These are phyloP conservation scores for Aspergillus kassunensis DNA, from an alignment of 495 filamentous ascomycete species.

Conservation along the genomic window DNA sequence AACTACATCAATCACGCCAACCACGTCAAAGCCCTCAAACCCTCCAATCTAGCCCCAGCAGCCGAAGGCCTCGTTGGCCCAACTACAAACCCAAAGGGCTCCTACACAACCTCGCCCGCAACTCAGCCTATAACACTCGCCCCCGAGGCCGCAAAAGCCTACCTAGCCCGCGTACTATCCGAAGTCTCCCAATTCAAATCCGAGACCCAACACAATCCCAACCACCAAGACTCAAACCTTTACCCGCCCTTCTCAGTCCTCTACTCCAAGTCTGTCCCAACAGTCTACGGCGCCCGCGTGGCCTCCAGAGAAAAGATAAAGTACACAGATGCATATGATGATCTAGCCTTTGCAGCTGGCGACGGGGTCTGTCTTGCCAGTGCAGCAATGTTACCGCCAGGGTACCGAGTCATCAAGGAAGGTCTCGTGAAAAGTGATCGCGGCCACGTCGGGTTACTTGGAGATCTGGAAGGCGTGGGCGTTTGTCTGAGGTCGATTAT, in stretches of 20 bases:
- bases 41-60: conserved; percentile 1
- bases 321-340: conserved; percentile 76
- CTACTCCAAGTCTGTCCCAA: conserved; percentile 84
- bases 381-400: conserved; percentile 80
- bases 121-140: conserved; percentile 49
- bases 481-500: conserved; percentile 64
- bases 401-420: conserved; percentile 66
- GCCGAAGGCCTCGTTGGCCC: conserved; percentile 40
- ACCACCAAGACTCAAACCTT: conserved; percentile 56
- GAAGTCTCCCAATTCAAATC: conserved; percentile 69
- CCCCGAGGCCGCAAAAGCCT: conserved; percentile 53
- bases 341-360: conserved; percentile 79
- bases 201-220: conserved; percentile 58
- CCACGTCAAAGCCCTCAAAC: not conserved
- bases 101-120: conserved; percentile 26
- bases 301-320: conserved; percentile 63
- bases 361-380: conserved; percentile 86
- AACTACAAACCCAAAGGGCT: conserved; percentile 3
- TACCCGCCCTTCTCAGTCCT: conserved; percentile 86
- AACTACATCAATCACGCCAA: not conserved
- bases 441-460: conserved; percentile 81
- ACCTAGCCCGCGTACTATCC: conserved; percentile 73
- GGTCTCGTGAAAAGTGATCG: conserved; percentile 75
- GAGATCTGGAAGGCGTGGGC: conserved; percentile 80
- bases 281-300: conserved; percentile 75